Base-by-base conservation (phyloP, 2,329 filamentous ascomycete species). In the Chrysoporthe deuterocubensis region DNA sequence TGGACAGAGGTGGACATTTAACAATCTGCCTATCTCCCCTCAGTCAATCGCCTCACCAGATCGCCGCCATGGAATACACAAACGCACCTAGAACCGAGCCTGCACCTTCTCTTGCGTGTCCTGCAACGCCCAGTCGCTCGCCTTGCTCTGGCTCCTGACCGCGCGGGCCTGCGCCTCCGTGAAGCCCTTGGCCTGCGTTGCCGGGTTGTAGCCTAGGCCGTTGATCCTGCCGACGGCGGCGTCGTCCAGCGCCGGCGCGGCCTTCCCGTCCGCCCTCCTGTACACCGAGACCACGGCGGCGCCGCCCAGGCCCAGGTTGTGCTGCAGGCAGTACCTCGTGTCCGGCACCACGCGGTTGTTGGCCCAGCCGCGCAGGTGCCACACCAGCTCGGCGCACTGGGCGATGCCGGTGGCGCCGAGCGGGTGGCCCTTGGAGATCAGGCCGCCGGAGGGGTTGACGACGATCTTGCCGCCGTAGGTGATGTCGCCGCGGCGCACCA, bases 361-460 rank as follows among this genome's bases (percentile, higher is more conserved):
- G 26, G 95, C 95, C 95, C 95, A 97, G 14, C 95, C 95, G 71
- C 95, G 88, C 74, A 98, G 84, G 76, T 98, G 95, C 95, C 95
- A 98, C 40, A 96, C 92, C 14, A 98, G 84, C 82, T 98, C 95
- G 5, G 95, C 93, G 77, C 94, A 97, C 81, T 98, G 95, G 14
- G 95, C 96, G 64, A 98, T 86, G n/a, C 96, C 95, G 0, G 93
- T 97, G 0, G 95, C 95, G 44, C 95, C 95, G 4, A 98, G 89
- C 0, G 96, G 95, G 78, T 98, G 95, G 52, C 95, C 96, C 83
- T 98, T 98, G 71, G 92, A 96, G 75, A 98, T 98, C 67, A 98
- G 87, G 1, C 96, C 96, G 56, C 95, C 96, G 0, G 93, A 97
- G 1, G 95, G 95, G 81, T 98, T 98, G 78, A 98, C 88, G 70